phyloP scores from a whole-genome alignment of 2,329 filamentous ascomycete species.

The Fusarium annulatum region DNA sequence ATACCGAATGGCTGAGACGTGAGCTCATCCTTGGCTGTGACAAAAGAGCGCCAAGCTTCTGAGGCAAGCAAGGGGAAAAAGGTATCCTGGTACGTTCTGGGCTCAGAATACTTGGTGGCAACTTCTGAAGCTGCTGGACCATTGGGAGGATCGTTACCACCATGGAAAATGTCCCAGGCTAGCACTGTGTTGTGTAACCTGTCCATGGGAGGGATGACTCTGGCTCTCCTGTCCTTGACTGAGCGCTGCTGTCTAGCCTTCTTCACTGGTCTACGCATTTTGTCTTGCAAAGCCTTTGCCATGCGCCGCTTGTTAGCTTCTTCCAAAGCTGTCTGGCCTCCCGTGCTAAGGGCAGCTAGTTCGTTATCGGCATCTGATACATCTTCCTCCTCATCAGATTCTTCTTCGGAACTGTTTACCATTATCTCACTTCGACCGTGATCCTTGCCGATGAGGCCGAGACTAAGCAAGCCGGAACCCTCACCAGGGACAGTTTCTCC shows the following conservation, averaged over 20 bases:
- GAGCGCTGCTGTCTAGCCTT: constrained; percentile 85
- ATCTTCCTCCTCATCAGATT: constrained; percentile 74
- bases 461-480: constrained; percentile 79
- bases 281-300: constrained; percentile 60
- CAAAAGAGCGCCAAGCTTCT: constrained; percentile 95
- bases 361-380: constrained; percentile 63
- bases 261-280: constrained; percentile 79
- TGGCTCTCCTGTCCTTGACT: constrained; percentile 92
- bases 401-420: constrained; percentile 85
- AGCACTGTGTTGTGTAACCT: constrained; percentile 86
- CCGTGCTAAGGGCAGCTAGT: constrained; percentile 60
- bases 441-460: constrained; percentile 81
- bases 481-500: constrained; percentile 66
- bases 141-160: constrained; percentile 85
- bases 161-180: constrained; percentile 94
- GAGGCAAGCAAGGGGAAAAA: constrained; percentile 91
- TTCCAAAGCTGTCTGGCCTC: constrained; percentile 60
- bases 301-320: constrained; percentile 59
- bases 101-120: constrained; percentile 79
- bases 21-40: constrained; percentile 88
- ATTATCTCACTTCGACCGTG: constrained; percentile 89
- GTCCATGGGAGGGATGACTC: constrained; percentile 89
- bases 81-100: constrained; percentile 83
- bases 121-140: constrained; percentile 80
- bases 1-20: constrained; percentile 85